These are phyloP conservation scores for Papiliotrema fonsecae DNA, from an alignment of 1,284 basidiomycete genomes.

Conservation along the genomic window DNA sequence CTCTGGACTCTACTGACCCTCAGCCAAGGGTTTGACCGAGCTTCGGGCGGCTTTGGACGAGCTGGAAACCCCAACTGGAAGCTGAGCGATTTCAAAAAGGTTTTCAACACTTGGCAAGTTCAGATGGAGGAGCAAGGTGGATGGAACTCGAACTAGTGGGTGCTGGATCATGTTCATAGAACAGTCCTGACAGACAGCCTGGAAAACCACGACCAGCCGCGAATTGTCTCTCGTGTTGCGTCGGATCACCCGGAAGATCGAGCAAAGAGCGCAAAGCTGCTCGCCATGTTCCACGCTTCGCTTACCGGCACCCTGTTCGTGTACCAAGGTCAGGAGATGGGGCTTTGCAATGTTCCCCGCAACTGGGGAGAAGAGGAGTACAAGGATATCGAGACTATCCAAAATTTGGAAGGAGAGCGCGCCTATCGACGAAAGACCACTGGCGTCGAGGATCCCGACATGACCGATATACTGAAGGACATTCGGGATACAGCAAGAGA, in stretches of 20 bases:
- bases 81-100: constrained; percentile 56
- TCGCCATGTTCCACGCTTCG: constrained; percentile 60
- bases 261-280: constrained; percentile 59
- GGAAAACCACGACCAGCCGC: constrained; percentile 51
- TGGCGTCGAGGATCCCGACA: constrained; percentile 42
- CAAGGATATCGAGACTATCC: constrained; percentile 52
- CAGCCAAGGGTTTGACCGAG: constrained; percentile 30
- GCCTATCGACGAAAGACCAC: constrained; percentile 33
- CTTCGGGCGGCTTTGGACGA: constrained; percentile 17
- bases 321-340: constrained; percentile 70
- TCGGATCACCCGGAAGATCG: constrained; percentile 60
- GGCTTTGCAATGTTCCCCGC: constrained; percentile 62
- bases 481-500: constrained; percentile 43
- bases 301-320: constrained; percentile 66
- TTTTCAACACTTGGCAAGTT: constrained; percentile 60
- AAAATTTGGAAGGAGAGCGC: constrained; percentile 40
- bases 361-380: constrained; percentile 67
- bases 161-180: not conserved
- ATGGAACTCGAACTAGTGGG: constrained; percentile 54
- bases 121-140: constrained; percentile 57
- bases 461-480: constrained; percentile 37
- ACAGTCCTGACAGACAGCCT: constrained; percentile 12
- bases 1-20: constrained; percentile 47
- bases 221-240: constrained; percentile 63
- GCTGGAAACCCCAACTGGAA: constrained; percentile 49